Base-by-base conservation (phyloP, 768 basidiomycete genomes). In the Tulasnella sp. region DNA sequence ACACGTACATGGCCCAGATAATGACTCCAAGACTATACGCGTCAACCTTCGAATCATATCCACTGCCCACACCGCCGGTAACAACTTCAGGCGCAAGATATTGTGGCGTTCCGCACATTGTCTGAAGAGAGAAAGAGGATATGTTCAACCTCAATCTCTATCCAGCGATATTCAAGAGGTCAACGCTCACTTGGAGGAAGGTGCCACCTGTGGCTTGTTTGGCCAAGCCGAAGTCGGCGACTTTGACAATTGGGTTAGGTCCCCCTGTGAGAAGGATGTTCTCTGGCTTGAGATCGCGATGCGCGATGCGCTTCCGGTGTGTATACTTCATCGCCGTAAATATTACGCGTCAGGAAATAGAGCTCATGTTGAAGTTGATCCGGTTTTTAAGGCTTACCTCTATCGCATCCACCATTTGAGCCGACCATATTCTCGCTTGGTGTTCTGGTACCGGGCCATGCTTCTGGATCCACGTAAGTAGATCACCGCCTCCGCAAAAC, bases 21-120 rank as follows among this genome's bases (percentile, higher is more conserved):
- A 98, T 96, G 21, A 96, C 91, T 4, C 96, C 94, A 10, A 92
- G 80, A 48, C 90, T 93, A 92, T 92, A 99, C 63, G 89, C 91
- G 68, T 99, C 96, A 51, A 98, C 96, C 19, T 86, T 73, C 59
- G 84, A 80, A 66, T 86, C 84, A 66, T 99, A 98, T 2, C 92
- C 93, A 7, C 65, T 63, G 29, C 34, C 24, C 58, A 80, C 73
- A 27, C 75, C 71, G 44, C 77, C 73, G 45, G 75, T 70, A 50
- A 97, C 86, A 30, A 99, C 90, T 65, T 97, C 93, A 1, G 91
- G 91, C 0, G 92, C 92, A 4, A 96, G 82, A 68, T 97, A 97
- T 64, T 81, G 83, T 0, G 94, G 94, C 0, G 96, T 99, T 3
- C 94, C 94, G 65, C 94, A 97, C 87, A 93, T 90, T 0, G 93